A percentile compares a stretch with the other conserved stretches of the same genome.
Evolutionary conservation across 148 eudicot species (phyloP).

Genomic region (Nyssa sinensis): DNA sequence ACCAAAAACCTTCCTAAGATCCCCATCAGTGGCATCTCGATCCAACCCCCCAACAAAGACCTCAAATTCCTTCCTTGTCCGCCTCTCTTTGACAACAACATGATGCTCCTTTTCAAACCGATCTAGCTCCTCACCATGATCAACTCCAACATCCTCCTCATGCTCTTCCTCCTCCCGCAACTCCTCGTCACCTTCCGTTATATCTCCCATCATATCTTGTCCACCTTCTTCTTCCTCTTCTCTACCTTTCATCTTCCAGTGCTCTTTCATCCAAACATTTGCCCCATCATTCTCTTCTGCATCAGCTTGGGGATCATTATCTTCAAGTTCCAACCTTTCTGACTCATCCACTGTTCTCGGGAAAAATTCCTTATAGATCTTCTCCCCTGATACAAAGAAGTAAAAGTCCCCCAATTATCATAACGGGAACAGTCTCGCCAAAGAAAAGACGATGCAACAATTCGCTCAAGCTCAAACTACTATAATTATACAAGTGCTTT

Average conservation of each 20-base stretch:
- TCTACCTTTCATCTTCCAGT: background rate
- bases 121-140: background rate
- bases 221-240: background rate
- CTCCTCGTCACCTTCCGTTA: background rate
- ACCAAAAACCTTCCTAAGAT: slow-evolving; percentile 2
- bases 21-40: slow-evolving; percentile 5
- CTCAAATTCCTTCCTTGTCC: slow-evolving; percentile 8
- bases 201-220: background rate
- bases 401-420: background rate
- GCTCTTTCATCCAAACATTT: background rate
- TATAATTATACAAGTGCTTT: background rate
- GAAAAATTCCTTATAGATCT: background rate
- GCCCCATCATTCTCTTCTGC: background rate
- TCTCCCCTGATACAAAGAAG: slow-evolving; percentile 1
- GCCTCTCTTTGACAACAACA: background rate
- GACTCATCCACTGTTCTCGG: background rate
- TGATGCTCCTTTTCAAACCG: background rate
- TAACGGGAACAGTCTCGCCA: background rate
- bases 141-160: background rate
- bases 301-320: background rate
- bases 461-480: background rate
- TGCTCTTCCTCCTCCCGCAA: background rate
- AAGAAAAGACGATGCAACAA: background rate
- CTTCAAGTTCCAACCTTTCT: background rate
- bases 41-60: slow-evolving; percentile 11